These are phyloP conservation scores for Pyracantha coccinea DNA, from an alignment of 331 rosid genomes.

Conservation along the genomic window DNA sequence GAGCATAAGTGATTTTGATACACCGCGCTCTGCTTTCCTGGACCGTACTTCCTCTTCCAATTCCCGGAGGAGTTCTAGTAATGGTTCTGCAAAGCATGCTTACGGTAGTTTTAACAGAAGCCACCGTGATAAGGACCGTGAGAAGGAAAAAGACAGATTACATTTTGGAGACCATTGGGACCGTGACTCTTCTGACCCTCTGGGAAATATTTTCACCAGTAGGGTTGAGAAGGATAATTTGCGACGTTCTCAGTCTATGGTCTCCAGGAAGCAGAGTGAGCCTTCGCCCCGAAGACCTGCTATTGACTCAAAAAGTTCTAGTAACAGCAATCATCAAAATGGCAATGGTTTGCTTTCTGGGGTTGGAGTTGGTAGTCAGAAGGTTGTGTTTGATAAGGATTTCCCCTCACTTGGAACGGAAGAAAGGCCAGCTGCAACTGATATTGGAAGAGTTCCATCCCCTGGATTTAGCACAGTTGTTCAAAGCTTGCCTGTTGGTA, in stretches of 20 bases:
- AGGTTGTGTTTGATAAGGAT: conserved; percentile 87
- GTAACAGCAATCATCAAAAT: conserved; percentile 35
- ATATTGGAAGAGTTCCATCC: conserved; percentile 74
- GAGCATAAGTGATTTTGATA: conserved; percentile 57
- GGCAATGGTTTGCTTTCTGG: conserved; percentile 61
- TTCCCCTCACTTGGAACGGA: conserved; percentile 92
- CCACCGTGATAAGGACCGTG: conserved; percentile 97
- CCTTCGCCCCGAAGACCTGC: conserved; percentile 34
- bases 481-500: conserved; percentile 70
- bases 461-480: conserved; percentile 71
- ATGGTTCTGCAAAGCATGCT: conserved; percentile 92
- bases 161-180: conserved; percentile 73
- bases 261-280: conserved; percentile 73
- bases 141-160: conserved; percentile 81
- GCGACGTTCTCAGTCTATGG: conserved; percentile 80
- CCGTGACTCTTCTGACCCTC: conserved; percentile 54
- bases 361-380: conserved; percentile 44
- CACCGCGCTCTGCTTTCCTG: conserved; percentile 62
- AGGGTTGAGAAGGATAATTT: conserved; percentile 77
- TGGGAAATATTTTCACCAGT: conserved; percentile 44
- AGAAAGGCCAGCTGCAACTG: conserved; percentile 65
- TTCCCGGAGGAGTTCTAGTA: conserved; percentile 65
- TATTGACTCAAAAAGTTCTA: conserved; percentile 44
- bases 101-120: conserved; percentile 89
- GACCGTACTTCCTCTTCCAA: conserved; percentile 80